Base-by-base conservation (phyloP, 2,329 filamentous ascomycete species). In the Lasiodiplodia citricola region DNA sequence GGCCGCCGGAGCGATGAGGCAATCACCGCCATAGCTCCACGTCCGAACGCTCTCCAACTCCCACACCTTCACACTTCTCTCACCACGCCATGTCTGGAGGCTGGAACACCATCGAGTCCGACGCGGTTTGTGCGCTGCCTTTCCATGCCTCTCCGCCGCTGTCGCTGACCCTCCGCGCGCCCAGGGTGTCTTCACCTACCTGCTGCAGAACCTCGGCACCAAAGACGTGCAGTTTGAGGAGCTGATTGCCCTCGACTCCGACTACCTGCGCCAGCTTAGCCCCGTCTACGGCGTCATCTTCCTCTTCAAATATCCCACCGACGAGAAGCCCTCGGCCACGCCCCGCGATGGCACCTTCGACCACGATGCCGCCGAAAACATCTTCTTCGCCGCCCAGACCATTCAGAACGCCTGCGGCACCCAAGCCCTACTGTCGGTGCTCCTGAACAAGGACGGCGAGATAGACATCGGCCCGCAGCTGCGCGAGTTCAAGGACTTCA, bases 391-490 rank as follows among this genome's bases (percentile, higher is more conserved):
- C 4, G 90, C 91, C 37, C 96, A 99, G 83, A 98, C 95, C 4
- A 99, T 99, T 79, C 95, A 98, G 81, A 99, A 99, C 81, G 96
- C 96, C 8, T 99, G 96, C 82, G 96, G 94, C 55, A 99, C 96
- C 18, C 96, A 99, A 80, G 96, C 96, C 3, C 88, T 99, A 57
- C 88, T 99, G 51, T 96, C 92, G 66, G 92, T 98, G 67, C 87
- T 98, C 38, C 85, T 99, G 73, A 99, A 99, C 83, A 92, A 96
- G 80, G 87, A 87, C 57, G 85, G 79, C 51, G 83, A 87, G 54
- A 86, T 97, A 62, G 87, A 94, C 41, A 89, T 97, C 71, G 94
- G 94, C 66, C 78, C 84, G 3, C 85, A 88, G 72, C 85, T 97
- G 72, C 82, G 83, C 70, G 90, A 92, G 70, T 97, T 97, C 83